Evolutionary conservation across 2,329 filamentous ascomycete species (phyloP).

Genomic region (Ophiosphaerella narmari): DNA sequence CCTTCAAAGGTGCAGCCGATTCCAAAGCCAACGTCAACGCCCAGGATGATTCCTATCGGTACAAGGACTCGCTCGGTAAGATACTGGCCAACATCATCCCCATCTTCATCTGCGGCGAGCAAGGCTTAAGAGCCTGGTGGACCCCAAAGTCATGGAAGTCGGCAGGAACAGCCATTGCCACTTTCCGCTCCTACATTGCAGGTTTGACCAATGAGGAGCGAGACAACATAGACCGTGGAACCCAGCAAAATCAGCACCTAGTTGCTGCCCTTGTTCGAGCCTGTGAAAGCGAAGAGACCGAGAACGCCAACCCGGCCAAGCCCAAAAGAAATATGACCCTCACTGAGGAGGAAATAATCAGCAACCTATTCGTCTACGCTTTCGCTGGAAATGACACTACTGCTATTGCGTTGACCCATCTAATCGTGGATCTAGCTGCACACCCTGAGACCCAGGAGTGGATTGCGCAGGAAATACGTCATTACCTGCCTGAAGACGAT

Average conservation of each 20-base stretch:
- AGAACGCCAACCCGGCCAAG: background rate
- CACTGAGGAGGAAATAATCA: slow-evolving; percentile 50
- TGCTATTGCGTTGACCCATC: slow-evolving; percentile 50
- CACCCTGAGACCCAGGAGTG: slow-evolving; percentile 53
- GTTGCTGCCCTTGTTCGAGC: slow-evolving; percentile 14
- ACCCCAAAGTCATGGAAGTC: slow-evolving; percentile 11
- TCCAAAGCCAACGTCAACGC: background rate
- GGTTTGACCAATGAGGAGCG: slow-evolving; percentile 12
- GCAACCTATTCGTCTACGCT: slow-evolving; percentile 55
- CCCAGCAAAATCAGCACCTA: slow-evolving; percentile 3
- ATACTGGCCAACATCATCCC: slow-evolving; percentile 12
- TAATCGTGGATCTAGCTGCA: slow-evolving; percentile 51
- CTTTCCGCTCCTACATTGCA: slow-evolving; percentile 8
- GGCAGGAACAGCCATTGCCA: slow-evolving; percentile 8
- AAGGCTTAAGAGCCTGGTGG: slow-evolving; percentile 12
- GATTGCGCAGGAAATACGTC: slow-evolving; percentile 48
- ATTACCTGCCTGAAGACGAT: slow-evolving; percentile 15
- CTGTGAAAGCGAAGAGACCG: slow-evolving; percentile 1
- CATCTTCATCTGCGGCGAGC: slow-evolving; percentile 13
- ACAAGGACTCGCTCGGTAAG: slow-evolving; percentile 11
- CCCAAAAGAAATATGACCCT: slow-evolving; percentile 9
- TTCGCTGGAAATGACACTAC: slow-evolving; percentile 59
- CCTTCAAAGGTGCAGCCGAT: slow-evolving; percentile 7
- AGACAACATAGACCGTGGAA: slow-evolving; percentile 2
- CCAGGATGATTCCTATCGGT: slow-evolving; percentile 7